Evolutionary conservation across 129 eudicot genomes (phyloP).

Genomic region (Deinandra increscens): DNA sequence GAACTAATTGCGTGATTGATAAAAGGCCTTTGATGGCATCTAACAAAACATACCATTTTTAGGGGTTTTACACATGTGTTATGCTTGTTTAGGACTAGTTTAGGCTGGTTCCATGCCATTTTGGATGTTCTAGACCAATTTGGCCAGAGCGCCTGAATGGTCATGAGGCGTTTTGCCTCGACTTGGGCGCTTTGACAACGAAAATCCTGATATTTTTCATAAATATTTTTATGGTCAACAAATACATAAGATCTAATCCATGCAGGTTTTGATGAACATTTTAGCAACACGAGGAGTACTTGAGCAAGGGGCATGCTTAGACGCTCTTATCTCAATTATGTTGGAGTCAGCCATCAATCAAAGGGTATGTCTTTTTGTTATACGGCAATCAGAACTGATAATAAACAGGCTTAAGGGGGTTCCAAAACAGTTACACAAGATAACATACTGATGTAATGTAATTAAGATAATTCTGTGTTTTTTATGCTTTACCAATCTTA

Average conservation of each 20-base stretch:
- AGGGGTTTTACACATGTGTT: no score
- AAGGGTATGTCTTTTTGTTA: constrained; percentile 45
- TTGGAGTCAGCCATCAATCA: constrained; percentile 86
- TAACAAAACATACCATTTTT: no score
- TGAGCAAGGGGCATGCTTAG: constrained; percentile 88
- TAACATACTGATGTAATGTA: not conserved
- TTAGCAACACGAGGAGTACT: constrained; percentile 84
- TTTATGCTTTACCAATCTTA: constrained; percentile 8
- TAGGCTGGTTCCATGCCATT: no score
- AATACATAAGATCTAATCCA: not conserved
- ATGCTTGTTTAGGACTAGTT: no score
- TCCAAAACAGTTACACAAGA: constrained; percentile 1
- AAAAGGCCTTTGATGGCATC: no score
- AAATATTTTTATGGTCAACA: not conserved
- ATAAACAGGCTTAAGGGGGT: not conserved
- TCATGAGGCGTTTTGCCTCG: no score
- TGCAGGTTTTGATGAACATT: constrained; percentile 84
- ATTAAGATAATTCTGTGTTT: not conserved
- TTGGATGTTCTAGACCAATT: no score
- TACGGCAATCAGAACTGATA: not conserved
- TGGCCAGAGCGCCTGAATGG: no score
- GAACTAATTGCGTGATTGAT: no score
- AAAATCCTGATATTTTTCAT: not conserved
- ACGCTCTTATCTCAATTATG: constrained; percentile 82
- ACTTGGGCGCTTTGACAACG: no score